Base-by-base conservation (phyloP, 345 rosid genomes). In the Gossypium arboreum region DNA sequence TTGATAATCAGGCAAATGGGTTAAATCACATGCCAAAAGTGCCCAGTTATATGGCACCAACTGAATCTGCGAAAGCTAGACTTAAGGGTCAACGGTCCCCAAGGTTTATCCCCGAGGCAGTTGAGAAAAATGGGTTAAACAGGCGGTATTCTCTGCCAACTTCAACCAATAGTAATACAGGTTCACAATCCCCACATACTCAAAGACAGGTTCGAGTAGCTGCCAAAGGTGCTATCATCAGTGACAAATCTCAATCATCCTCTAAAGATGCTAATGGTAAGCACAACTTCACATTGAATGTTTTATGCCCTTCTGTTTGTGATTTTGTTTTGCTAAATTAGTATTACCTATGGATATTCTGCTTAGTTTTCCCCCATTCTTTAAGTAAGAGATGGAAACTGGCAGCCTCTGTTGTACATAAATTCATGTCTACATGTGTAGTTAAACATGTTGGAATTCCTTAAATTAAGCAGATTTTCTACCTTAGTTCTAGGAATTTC, bases 21-120 rank as follows among this genome's bases (percentile, higher is more conserved):
- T 70, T 81, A 51, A 88, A 80, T 13, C 81, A 81, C 71, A 77
- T 83, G 20, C 67, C 87, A 20, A 91, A 85, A 74, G 76, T 87
- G 63, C 98, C 94, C 12, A 88, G 95, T 83, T 94, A 90, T 73
- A 94, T 91, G 98, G 91, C 93, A 55, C 92, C 95, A 60, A 94
- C 97, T 77, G 88, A 85, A 82, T 91, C 97, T 79, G 91, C 90
- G 24, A 94, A 86, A 85, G 97, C 97, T 75, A 91, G 85, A 83
- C 80, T 89, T 50, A 87, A 85, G 80, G 94, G 81, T 76, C 94
- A 90, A 81, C 91, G 88, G 57, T 88, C 97, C 60, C 89, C 96
- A 0, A 67, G 86, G 57, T 27, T 88, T 68, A 39, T 85, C 44
- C 82, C 70, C 79, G 92, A 87, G 76, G 87, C 74, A 72, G 76